Evolutionary conservation across 768 basidiomycete species (phyloP), one percentile per base, ranked within the genome.

Genomic region (Chalciporus pseudorubinellus): DNA sequence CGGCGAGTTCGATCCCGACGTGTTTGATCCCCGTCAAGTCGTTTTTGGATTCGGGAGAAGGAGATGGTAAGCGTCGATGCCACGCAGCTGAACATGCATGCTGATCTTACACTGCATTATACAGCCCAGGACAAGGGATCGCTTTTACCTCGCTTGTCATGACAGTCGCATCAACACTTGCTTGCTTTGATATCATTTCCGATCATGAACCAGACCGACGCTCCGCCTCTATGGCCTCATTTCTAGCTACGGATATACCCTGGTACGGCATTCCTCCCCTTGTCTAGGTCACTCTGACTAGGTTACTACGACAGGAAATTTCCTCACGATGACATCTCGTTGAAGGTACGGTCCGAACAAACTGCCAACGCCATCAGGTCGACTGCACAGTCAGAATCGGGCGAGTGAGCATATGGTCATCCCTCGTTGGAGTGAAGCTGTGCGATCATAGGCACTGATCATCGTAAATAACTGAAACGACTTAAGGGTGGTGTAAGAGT

Each of bases 11-110:
- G 39, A 50, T 36, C 34, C 49, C 16, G 21, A 13, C 19, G 42
- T 50, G 3, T 50, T 50, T 44, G 49, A 50, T 38, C 49, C 49
- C 10, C 49, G 49, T 18, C 49, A 50, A 20, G 33, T 50, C 10
- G 7, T 50, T 20, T 50, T 50, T 26, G 49, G 49, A 18, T 50
- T 50, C 44, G 49, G 49, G 19, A 50, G 49, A 44, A 50, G 49
- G 42, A 43, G 33, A 5, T 50, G 49, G 49, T 50, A 26, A 44
- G 42, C 29, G 24, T 47, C 26, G 5, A 16, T 39, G 18, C 24
- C 38, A 14, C 36, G 36, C 3, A 3, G 6, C 16, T 16, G 6
- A 36, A 36, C 34, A 10, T 16, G 6, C n/a, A 7, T 36, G n/a
- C n/a, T n/a, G 34, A 36, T 16, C n/a, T 36, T 36, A 16, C n/a